A percentile compares a stretch with the other conserved stretches of the same genome.
Evolutionary conservation across 371 early-diverging fungal species (phyloP).

Genomic region (Syncephalis fuscata): DNA sequence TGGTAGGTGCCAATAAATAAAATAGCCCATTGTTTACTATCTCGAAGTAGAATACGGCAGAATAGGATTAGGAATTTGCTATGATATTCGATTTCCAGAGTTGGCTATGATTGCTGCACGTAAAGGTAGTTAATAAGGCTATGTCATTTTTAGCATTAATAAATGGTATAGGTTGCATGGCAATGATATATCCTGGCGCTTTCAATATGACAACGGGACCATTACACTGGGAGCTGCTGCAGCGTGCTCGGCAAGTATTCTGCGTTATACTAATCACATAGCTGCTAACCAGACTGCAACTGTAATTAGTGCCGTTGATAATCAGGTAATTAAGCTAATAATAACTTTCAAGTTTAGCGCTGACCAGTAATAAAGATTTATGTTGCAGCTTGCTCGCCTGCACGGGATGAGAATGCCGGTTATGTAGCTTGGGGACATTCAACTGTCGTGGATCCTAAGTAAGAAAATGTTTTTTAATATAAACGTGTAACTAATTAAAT

Average conservation of each 20-base stretch:
- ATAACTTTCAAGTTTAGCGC: too few relatives aligned
- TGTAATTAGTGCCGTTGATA: conserved; percentile 33
- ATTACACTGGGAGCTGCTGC: conserved; percentile 84
- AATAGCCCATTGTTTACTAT: too few relatives aligned
- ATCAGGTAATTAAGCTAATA: conserved; percentile 17
- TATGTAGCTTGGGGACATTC: conserved; percentile 96
- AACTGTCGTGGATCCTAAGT: conserved; percentile 70
- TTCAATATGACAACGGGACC: conserved; percentile 94
- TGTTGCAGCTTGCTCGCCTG: conserved; percentile 89
- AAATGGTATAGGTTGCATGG: conserved; percentile 42
- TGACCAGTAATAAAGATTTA: conserved; percentile 32
- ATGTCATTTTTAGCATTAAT: neutral
- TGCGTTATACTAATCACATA: conserved; percentile 10
- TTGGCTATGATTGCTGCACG: conserved; percentile 86
- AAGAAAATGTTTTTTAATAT: too few relatives aligned
- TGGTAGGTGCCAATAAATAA: too few relatives aligned
- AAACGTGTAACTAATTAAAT: neutral
- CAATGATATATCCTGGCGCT: conserved; percentile 94
- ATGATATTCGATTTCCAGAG: conserved; percentile 91
- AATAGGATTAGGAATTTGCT: conserved; percentile 90
- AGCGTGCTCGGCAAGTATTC: conserved; percentile 58
- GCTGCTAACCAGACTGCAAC: neutral
- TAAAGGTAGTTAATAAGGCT: conserved; percentile 17
- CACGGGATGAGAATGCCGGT: conserved; percentile 49
- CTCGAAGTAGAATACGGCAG: conserved; percentile 70